Evolutionary conservation across 2,329 filamentous ascomycete genomes (phyloP).

Genomic region (Penicillium rolfsii): DNA sequence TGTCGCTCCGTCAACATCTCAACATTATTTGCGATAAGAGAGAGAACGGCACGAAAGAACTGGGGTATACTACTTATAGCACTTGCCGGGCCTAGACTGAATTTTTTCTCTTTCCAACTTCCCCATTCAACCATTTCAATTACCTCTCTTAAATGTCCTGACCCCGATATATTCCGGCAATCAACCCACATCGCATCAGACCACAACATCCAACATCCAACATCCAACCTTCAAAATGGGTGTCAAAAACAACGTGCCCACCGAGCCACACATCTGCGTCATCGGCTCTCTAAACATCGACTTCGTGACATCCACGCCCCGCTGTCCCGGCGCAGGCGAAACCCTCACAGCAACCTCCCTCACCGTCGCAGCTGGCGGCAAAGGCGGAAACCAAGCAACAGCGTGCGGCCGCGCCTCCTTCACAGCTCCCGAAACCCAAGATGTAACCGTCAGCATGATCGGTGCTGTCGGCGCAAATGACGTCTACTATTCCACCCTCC

Average conservation of each 20-base stretch:
- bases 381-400: slow-evolving; percentile 30
- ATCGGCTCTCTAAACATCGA: slow-evolving; percentile 90
- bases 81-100: background rate
- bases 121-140: background rate
- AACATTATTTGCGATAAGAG: background rate
- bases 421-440: slow-evolving; percentile 41
- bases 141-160: background rate
- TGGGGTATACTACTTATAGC: background rate
- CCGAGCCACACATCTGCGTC: slow-evolving; percentile 62
- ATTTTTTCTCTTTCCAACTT: background rate
- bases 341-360: slow-evolving; percentile 77
- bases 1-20: background rate
- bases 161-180: background rate
- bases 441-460: slow-evolving; percentile 63
- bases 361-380: slow-evolving; percentile 58
- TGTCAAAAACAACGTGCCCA: slow-evolving; percentile 7
- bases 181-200: background rate
- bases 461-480: slow-evolving; percentile 63
- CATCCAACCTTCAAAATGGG: slow-evolving; percentile 14
- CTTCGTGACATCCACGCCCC: slow-evolving; percentile 78
- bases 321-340: slow-evolving; percentile 77
- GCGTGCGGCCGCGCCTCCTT: slow-evolving; percentile 29
- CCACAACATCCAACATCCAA: background rate
- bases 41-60: too few relatives aligned
- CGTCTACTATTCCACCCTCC: slow-evolving; percentile 63